Evolutionary conservation across 106 monocot genomes (phyloP).

Genomic region (Dendrobium huoshanense): DNA sequence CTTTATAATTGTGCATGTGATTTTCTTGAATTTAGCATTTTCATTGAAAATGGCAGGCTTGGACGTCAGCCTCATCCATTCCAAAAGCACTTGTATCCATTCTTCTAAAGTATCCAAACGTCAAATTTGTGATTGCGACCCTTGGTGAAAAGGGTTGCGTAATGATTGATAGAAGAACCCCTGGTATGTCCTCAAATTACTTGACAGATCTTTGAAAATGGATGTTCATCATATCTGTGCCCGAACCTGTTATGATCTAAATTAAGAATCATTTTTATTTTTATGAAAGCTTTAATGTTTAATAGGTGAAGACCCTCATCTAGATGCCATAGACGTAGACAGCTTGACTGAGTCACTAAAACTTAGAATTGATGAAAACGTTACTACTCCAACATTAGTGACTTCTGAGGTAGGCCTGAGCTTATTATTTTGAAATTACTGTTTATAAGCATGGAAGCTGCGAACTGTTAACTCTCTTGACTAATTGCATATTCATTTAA

Average conservation of each 20-base stretch:
- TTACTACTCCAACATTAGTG: slow-evolving; percentile 46
- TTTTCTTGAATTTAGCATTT: not conserved
- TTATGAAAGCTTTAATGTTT: not conserved
- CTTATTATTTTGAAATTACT: not conserved
- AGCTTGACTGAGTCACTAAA: slow-evolving; percentile 52
- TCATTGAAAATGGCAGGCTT: slow-evolving; percentile 36
- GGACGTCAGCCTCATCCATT: slow-evolving; percentile 53
- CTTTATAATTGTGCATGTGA: not conserved
- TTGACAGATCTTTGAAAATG: too few relatives aligned
- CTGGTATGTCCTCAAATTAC: slow-evolving; percentile 24
- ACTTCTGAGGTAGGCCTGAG: slow-evolving; percentile 54
- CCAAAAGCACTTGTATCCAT: slow-evolving; percentile 71
- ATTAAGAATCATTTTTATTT: not conserved
- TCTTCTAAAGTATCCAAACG: slow-evolving; percentile 62
- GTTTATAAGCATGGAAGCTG: not conserved
- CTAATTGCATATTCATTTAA: not conserved
- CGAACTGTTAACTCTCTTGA: not conserved
- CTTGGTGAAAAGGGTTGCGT: slow-evolving; percentile 84
- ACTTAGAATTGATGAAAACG: slow-evolving; percentile 27
- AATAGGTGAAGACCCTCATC: slow-evolving; percentile 35
- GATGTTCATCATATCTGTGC: too few relatives aligned
- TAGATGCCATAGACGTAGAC: slow-evolving; percentile 47
- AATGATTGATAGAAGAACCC: slow-evolving; percentile 77
- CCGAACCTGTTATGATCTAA: not conserved
- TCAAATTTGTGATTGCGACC: slow-evolving; percentile 83